Conservation (phyloP, 441 rosid genomes). For the Populus trichocarpa region DNA sequence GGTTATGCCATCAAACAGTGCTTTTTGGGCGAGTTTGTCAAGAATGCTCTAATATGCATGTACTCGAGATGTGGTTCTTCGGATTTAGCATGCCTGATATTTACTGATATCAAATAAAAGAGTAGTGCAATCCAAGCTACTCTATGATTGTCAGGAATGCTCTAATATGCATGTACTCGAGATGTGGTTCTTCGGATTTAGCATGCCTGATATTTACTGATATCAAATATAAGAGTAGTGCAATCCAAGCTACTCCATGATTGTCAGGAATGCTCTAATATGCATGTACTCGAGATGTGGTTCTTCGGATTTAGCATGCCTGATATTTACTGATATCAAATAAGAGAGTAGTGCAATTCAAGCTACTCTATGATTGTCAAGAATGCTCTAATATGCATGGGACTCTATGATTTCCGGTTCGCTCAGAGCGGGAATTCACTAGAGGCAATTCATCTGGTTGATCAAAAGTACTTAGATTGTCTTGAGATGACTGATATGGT, state of each 20-base stretch:
- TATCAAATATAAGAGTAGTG: too few relatives aligned
- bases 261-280: slow-evolving; percentile 59
- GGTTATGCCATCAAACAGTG: slow-evolving; percentile 45
- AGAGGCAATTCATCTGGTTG: slow-evolving; percentile 59
- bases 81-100: slow-evolving; percentile 39
- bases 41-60: slow-evolving; percentile 64
- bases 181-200: too few relatives aligned
- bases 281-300: slow-evolving; percentile 16
- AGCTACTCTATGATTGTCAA: slow-evolving; percentile 28
- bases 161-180: too few relatives aligned
- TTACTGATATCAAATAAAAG: slow-evolving; percentile 38
- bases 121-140: slow-evolving; percentile 30
- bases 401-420: slow-evolving; percentile 71
- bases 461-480: slow-evolving; percentile 45
- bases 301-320: too few relatives aligned
- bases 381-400: slow-evolving; percentile 65
- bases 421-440: slow-evolving; percentile 62
- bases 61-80: slow-evolving; percentile 60
- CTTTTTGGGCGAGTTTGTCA: slow-evolving; percentile 52
- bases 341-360: too few relatives aligned
- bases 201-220: too few relatives aligned
- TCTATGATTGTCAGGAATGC: too few relatives aligned
- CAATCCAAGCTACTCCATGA: too few relatives aligned
- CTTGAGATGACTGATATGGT: slow-evolving; percentile 59
- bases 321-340: too few relatives aligned